Conservation (phyloP, 441 rosid genomes). For the Sinapis alba region DNA sequence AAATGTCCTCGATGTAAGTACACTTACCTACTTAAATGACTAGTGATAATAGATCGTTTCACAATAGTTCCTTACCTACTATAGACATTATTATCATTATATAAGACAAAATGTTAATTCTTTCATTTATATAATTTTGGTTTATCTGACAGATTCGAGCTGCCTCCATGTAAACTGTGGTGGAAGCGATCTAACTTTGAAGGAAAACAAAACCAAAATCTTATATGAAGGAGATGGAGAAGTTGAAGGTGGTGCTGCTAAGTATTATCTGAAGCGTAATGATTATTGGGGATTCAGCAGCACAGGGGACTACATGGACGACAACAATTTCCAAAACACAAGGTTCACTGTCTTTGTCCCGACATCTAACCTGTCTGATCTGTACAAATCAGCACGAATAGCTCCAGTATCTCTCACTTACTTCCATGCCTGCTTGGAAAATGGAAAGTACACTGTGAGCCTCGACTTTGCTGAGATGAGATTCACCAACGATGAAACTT, state of each 20-base stretch:
- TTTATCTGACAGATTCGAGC: constrained; percentile 49
- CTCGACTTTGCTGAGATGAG: constrained; percentile 48
- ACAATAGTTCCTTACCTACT: no score
- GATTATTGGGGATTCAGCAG: constrained; percentile 80
- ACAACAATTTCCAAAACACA: constrained; percentile 62
- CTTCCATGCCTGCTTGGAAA: constrained; percentile 63
- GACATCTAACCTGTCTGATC: constrained; percentile 40
- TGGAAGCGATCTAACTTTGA: constrained; percentile 49
- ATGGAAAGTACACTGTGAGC: constrained; percentile 51
- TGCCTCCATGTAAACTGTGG: constrained; percentile 72
- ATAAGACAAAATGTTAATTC: background rate
- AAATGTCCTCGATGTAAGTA: constrained; percentile 70
- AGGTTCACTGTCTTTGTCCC: constrained; percentile 42
- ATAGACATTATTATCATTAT: no score
- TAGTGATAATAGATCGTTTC: background rate
- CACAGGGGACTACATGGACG: constrained; percentile 83
- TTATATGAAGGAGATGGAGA: constrained; percentile 64
- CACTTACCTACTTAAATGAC: constrained; percentile 9
- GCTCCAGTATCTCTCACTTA: constrained; percentile 67
- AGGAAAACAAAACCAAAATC: constrained; percentile 40
- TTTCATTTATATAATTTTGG: constrained; percentile 7
- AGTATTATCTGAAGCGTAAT: constrained; percentile 40
- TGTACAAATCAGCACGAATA: constrained; percentile 53
- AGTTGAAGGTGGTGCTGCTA: constrained; percentile 66
- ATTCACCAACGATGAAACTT: constrained; percentile 48